Base-by-base conservation (phyloP, 805 yeast genomes). In the Wickerhamomyces pijperi region DNA sequence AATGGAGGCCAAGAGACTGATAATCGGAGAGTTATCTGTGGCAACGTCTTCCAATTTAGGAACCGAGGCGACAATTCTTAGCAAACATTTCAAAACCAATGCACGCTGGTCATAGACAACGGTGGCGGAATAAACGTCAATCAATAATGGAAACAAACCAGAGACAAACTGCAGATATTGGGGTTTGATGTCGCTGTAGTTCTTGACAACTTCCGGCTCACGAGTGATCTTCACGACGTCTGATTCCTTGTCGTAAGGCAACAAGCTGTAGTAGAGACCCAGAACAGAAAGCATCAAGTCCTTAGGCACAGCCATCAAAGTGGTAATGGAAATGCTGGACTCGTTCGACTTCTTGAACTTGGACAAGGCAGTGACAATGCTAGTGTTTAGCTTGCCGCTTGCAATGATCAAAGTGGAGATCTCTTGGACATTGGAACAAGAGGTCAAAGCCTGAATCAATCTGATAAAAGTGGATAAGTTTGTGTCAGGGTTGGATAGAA, bases 261-360 rank as follows among this genome's bases (percentile, higher is more conserved):
- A 56, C 2, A 83, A 45, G 25, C 71, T 64, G 2, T 74, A 70
- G 5, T 82, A 59, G 36, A 85, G 61, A 32, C 70, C 67, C 16
- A 84, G 58, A 16, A 79, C 63, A 13, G 74, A 63, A 2, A 71
- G 47, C 16, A 82, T 56, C 21, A 82, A 53, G n/a, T 77, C 81
- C 47, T 77, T 80, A 0, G 90, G 87, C 2, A 78, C 72, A 39
- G 78, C 73, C 76, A 84, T 79, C 32, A 86, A 57, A 0, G 84
- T 73, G 50, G 83, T 94, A 35, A 80, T 72, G 5, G 85, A 63
- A 1, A 74, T 54, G 1, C 43, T 52, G 7, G 61, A 53, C 5
- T 43, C 50, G 6, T 47, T 36, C 18, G 37, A 43, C 41, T 70
- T 71, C 11, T 72, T 65, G 47, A 68, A 77, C 33, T 67, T 70